phyloP scores from a whole-genome alignment of 179 eudicot species.

The Patellifolia procumbens region DNA sequence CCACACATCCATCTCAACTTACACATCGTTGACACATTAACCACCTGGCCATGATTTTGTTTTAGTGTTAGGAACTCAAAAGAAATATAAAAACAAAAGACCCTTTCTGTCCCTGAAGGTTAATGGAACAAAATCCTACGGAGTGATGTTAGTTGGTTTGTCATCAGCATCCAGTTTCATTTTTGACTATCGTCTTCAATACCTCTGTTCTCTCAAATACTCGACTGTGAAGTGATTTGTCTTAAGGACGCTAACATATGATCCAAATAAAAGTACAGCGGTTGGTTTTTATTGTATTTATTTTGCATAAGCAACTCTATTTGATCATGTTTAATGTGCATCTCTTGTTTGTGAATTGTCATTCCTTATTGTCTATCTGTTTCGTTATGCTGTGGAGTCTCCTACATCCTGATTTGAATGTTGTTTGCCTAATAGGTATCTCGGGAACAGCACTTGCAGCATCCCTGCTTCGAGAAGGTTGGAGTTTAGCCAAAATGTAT shows the following conservation, averaged over 20 bases:
- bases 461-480: slow-evolving; percentile 91
- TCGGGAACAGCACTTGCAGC: slow-evolving; percentile 98
- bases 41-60: neutral
- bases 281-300: neutral
- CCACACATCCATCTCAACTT: neutral
- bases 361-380: slow-evolving; percentile 3
- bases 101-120: neutral
- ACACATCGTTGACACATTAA: neutral
- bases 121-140: too few species aligned
- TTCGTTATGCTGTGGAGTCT: slow-evolving; percentile 2
- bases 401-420: slow-evolving; percentile 5
- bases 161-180: neutral
- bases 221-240: neutral
- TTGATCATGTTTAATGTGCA: neutral
- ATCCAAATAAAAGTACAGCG: neutral
- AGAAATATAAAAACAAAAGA: neutral
- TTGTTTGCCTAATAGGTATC: slow-evolving; percentile 43
- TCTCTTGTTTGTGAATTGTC: slow-evolving; percentile 2
- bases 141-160: neutral
- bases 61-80: neutral
- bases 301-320: neutral
- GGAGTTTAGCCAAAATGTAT: slow-evolving; percentile 95
- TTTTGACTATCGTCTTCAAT: neutral
- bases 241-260: neutral
- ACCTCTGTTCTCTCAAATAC: neutral